These are phyloP conservation scores for Mangifera indica DNA, from an alignment of 345 rosid species.

Conservation along the genomic window DNA sequence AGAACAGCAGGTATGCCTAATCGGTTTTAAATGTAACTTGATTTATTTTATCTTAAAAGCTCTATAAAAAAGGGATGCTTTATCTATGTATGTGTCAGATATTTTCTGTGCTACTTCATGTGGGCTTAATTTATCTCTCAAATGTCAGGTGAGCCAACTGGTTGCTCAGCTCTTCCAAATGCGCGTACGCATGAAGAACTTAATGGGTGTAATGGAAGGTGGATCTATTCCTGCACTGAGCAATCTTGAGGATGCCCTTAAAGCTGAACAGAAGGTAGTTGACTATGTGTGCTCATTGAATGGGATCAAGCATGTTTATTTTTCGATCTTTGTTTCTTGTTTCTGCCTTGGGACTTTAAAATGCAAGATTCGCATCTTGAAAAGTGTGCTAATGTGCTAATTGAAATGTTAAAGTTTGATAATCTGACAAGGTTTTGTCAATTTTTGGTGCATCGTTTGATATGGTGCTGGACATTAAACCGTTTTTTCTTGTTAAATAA, in stretches of 20 bases:
- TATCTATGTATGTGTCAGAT: background rate
- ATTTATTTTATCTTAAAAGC: background rate
- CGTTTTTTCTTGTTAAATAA: background rate
- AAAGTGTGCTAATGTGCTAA: background rate
- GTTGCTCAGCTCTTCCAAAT: slow-evolving; percentile 97
- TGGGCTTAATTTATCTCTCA: slow-evolving; percentile 15
- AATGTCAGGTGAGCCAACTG: slow-evolving; percentile 83
- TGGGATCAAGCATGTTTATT: background rate
- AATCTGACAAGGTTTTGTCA: background rate
- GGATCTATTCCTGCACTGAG: slow-evolving; percentile 92
- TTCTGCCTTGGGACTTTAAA: background rate
- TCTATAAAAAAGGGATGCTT: background rate
- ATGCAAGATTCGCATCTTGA: background rate
- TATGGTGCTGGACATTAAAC: slow-evolving; percentile 1
- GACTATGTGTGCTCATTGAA: background rate
- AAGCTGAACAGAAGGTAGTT: slow-evolving; percentile 76
- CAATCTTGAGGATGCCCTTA: slow-evolving; percentile 79
- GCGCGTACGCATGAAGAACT: slow-evolving; percentile 93
- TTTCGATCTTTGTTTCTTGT: background rate
- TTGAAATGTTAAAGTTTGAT: background rate
- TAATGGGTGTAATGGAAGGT: slow-evolving; percentile 92
- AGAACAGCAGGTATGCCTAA: slow-evolving; percentile 66
- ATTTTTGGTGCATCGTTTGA: background rate
- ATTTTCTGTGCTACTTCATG: background rate
- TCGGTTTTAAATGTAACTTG: slow-evolving; percentile 12